These are phyloP conservation scores for Lactarius quietus DNA, from an alignment of 768 basidiomycete species.

Conservation along the genomic window DNA sequence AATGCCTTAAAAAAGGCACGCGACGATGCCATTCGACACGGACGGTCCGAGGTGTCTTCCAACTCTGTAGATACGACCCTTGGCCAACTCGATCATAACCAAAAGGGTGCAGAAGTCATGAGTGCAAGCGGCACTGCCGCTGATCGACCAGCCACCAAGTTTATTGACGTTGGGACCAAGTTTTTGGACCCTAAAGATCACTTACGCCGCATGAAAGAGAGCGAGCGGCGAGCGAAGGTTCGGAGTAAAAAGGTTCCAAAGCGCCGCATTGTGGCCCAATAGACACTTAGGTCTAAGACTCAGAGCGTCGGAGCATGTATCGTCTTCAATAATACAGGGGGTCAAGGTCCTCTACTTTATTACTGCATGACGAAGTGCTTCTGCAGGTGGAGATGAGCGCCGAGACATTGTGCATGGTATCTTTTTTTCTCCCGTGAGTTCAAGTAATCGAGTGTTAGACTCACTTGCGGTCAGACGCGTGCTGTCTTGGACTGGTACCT, in stretches of 20 bases:
- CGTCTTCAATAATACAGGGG: background rate
- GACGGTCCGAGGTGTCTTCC: conserved; percentile 34
- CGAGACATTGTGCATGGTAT: too few relatives aligned
- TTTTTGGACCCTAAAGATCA: conserved; percentile 59
- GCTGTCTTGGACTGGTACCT: background rate
- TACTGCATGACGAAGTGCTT: background rate
- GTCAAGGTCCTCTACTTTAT: background rate
- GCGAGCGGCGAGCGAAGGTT: conserved; percentile 43
- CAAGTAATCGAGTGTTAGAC: background rate
- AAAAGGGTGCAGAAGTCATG: conserved; percentile 7
- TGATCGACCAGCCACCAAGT: conserved; percentile 56
- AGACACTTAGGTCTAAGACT: background rate
- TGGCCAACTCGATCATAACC: conserved; percentile 25
- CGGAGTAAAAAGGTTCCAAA: conserved; percentile 31
- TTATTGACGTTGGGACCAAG: conserved; percentile 71
- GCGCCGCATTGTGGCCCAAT: conserved; percentile 1
- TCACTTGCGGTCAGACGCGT: background rate
- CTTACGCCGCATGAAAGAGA: conserved; percentile 45
- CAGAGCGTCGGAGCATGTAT: background rate
- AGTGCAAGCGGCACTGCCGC: conserved; percentile 25
- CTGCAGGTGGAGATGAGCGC: too few relatives aligned
- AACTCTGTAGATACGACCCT: conserved; percentile 42
- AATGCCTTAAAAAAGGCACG: conserved; percentile 49
- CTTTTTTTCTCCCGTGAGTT: background rate
- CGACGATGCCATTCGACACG: conserved; percentile 37